Conservation (phyloP, 768 basidiomycete species). For the Podaxis rugospora region DNA sequence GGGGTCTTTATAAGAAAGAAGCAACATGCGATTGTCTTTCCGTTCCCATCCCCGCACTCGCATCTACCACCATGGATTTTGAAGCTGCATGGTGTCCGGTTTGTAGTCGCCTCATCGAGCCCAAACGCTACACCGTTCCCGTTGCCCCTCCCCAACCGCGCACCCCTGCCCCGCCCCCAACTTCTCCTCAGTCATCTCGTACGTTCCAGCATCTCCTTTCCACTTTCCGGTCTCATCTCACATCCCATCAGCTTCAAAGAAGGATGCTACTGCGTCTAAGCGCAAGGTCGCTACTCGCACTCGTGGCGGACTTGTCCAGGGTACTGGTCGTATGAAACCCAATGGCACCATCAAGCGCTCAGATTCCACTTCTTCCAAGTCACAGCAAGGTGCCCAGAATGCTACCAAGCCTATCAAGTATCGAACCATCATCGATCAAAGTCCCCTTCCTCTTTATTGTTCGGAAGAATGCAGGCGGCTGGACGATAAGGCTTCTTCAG, state of each 20-base stretch:
- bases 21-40: conserved; percentile 11
- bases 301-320: conserved; percentile 55
- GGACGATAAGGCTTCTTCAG: conserved; percentile 38
- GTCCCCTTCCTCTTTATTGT: conserved; percentile 80
- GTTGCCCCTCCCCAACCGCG: conserved; percentile 24
- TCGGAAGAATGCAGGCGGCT: conserved; percentile 68
- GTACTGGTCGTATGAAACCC: conserved; percentile 59
- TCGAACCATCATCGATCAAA: conserved; percentile 73
- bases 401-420: conserved; percentile 35
- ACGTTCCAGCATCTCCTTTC: conserved; percentile 1
- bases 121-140: conserved; percentile 62
- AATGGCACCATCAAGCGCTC: conserved; percentile 48
- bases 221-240: conserved; percentile 2
- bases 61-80: conserved; percentile 35
- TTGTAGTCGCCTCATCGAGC: conserved; percentile 74
- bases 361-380: conserved; percentile 16
- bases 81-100: conserved; percentile 80
- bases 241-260: conserved; percentile 14
- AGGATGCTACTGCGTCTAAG: conserved; percentile 14
- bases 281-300: conserved; percentile 32
- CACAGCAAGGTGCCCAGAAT: conserved; percentile 14
- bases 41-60: conserved; percentile 3
- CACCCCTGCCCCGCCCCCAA: conserved; percentile 32
- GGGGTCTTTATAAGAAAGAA: conserved; percentile 23
- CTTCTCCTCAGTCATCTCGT: conserved; percentile 37